Base-by-base conservation (phyloP, 176 grass and related monocot genomes). In the Poa pratensis region DNA sequence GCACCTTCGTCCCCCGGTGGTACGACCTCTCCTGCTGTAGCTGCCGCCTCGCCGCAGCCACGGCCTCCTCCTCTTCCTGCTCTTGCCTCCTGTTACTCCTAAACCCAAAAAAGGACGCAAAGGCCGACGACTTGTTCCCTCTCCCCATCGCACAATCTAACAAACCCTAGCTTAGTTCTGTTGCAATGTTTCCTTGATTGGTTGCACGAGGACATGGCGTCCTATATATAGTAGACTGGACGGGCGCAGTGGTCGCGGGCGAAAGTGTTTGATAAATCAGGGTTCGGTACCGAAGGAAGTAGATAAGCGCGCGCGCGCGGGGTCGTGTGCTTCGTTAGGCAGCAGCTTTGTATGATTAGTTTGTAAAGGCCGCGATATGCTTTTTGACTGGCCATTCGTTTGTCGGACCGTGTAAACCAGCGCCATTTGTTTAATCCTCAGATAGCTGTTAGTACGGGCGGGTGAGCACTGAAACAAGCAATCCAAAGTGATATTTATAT, bases 361-460 rank as follows among this genome's bases (percentile, higher is more conserved):
- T 14, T 15, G 24, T 28, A 6, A 1, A 42, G 60, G 87, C 75
- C 22, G 7, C n/a, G n/a, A 35, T 58, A 4, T 27, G 18, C 46
- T 86, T 90, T 78, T 86, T 86, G 83, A 86, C 88, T 35, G 72
- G 54, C 88, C 73, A 90, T 63, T 86, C 63, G 20, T 76, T 11
- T 19, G 45, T 14, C 43, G 13, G 28, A 52, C 30, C 71, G 78
- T 89, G 83, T 77, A 45, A 82, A 72, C 63, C 13, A 7, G 18
- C 18, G 11, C 13, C 63, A 3, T 70, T 86, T 86, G 62, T 86
- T 90, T 86, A 77, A 60, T 73, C 60, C 24, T 28, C 24, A 14
- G 60, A 28, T 28, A 61, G 23, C 58, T 14, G 6, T 63, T 63
- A 28, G 62, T 9, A 34, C n/a, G n/a, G n/a, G n/a, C 27, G 5